phyloP scores from a whole-genome alignment of 305 asterid species.

The Solanum chacoense region DNA sequence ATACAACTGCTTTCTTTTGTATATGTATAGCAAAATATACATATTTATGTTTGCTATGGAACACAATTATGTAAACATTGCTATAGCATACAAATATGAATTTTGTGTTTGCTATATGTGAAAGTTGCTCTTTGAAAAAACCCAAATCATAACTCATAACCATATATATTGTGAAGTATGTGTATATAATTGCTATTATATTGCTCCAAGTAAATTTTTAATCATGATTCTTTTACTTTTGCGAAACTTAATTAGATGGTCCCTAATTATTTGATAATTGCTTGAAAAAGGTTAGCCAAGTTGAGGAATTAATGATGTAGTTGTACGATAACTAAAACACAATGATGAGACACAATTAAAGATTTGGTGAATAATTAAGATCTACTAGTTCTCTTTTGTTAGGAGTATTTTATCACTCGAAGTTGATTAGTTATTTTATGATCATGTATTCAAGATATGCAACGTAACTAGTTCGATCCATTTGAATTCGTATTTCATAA shows the following conservation, averaged over 20 bases:
- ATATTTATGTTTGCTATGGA: too few species aligned
- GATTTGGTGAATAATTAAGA: not conserved
- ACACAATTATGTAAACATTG: too few species aligned
- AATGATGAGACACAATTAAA: not conserved
- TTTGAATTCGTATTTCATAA: not conserved
- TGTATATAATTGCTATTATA: not conserved
- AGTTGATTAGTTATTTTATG: not conserved
- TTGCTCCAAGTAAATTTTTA: not conserved
- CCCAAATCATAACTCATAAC: not conserved
- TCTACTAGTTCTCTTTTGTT: not conserved
- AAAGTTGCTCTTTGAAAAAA: too few species aligned
- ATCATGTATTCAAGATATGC: not conserved
- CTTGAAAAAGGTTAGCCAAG: not conserved
- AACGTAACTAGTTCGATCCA: fast-evolving
- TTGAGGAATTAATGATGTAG: not conserved
- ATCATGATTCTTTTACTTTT: not conserved
- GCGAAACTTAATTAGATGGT: not conserved
- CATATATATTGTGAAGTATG: not conserved
- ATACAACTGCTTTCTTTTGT: too few species aligned
- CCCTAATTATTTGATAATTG: not conserved
- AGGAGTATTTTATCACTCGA: not conserved
- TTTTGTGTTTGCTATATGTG: too few species aligned
- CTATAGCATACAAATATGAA: too few species aligned
- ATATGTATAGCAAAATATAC: too few species aligned
- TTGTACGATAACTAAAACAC: not conserved